phyloP scores from a whole-genome alignment of 768 basidiomycete genomes.

The Boletellus sp. region DNA sequence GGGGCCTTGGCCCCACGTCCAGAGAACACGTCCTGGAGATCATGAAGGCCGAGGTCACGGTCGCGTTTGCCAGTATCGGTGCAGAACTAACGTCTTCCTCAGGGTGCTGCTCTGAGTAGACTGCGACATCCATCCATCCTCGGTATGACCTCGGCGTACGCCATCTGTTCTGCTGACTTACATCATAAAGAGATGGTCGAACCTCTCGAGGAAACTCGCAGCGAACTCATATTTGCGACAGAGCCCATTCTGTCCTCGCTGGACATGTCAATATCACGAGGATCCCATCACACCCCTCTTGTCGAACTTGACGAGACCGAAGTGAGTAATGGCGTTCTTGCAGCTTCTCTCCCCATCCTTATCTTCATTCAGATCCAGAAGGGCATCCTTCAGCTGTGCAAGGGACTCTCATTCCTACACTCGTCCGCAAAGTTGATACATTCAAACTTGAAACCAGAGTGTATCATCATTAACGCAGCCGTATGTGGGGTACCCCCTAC shows the following conservation, averaged over 20 bases:
- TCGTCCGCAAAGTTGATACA: conserved; percentile 90
- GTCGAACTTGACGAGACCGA: conserved; percentile 96
- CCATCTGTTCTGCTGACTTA: conserved; percentile 3
- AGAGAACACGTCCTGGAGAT: conserved; percentile 79
- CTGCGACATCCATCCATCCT: conserved; percentile 92
- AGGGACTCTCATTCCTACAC: conserved; percentile 87
- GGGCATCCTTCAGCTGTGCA: conserved; percentile 90
- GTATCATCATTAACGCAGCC: conserved; percentile 83
- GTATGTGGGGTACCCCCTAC: conserved; percentile 43
- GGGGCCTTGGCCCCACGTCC: conserved; percentile 57
- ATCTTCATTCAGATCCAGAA: conserved; percentile 74
- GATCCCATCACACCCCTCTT: conserved; percentile 48
- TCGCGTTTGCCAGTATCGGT: conserved; percentile 7
- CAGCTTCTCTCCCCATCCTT: conserved; percentile 1
- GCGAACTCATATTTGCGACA: conserved; percentile 87
- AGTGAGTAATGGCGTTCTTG: conserved; percentile 40
- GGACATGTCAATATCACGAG: conserved; percentile 68
- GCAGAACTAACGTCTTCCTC: conserved; percentile 7
- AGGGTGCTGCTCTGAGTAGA: conserved; percentile 82
- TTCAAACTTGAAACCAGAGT: conserved; percentile 84
- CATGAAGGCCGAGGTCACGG: conserved; percentile 80
- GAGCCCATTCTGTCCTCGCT: conserved; percentile 86
- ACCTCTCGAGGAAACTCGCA: conserved; percentile 90
- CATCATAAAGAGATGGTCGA: conserved; percentile 83
- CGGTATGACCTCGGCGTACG: conserved; percentile 42